Evolutionary conservation across 768 basidiomycete species (phyloP).

Genomic region (Lentinula detonsa): DNA sequence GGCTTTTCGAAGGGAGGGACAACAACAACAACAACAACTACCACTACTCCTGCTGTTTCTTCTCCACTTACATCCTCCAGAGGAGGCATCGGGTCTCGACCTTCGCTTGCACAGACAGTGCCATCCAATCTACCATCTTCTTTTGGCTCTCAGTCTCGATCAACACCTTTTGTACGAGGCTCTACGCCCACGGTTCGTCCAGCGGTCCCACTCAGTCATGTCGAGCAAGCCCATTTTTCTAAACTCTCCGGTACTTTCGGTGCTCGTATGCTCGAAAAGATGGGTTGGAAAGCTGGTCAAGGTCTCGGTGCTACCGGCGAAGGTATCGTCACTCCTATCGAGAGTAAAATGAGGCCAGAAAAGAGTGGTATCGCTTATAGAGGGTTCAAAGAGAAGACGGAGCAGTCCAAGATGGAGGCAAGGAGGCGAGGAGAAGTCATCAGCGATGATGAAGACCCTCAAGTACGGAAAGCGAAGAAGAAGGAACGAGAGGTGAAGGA

Average conservation of each 20-base stretch:
- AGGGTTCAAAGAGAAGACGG: slow-evolving; percentile 86
- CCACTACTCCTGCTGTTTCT: neutral
- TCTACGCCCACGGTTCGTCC: slow-evolving; percentile 39
- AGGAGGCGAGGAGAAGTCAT: slow-evolving; percentile 64
- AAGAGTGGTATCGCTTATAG: slow-evolving; percentile 84
- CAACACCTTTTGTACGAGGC: slow-evolving; percentile 46
- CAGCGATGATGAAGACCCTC: slow-evolving; percentile 63
- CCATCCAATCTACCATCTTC: slow-evolving; percentile 30
- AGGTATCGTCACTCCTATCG: slow-evolving; percentile 86
- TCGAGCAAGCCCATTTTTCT: slow-evolving; percentile 77
- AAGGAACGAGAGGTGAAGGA: slow-evolving; percentile 49
- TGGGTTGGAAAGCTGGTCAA: slow-evolving; percentile 87
- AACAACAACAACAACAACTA: slow-evolving; percentile 10
- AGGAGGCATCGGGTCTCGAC: slow-evolving; percentile 24
- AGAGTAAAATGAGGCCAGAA: slow-evolving; percentile 78
- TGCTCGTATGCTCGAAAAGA: slow-evolving; percentile 87
- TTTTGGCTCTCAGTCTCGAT: slow-evolving; percentile 25
- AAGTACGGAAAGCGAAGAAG: slow-evolving; percentile 40
- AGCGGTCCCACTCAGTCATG: slow-evolving; percentile 46
- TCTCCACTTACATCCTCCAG: neutral
- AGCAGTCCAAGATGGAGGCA: slow-evolving; percentile 78
- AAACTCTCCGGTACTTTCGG: slow-evolving; percentile 76
- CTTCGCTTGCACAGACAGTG: slow-evolving; percentile 23
- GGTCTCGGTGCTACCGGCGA: slow-evolving; percentile 73
- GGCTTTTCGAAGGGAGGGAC: slow-evolving; percentile 25